phyloP scores from a whole-genome alignment of 2,329 filamentous ascomycete genomes.

The Penicillium hordei region DNA sequence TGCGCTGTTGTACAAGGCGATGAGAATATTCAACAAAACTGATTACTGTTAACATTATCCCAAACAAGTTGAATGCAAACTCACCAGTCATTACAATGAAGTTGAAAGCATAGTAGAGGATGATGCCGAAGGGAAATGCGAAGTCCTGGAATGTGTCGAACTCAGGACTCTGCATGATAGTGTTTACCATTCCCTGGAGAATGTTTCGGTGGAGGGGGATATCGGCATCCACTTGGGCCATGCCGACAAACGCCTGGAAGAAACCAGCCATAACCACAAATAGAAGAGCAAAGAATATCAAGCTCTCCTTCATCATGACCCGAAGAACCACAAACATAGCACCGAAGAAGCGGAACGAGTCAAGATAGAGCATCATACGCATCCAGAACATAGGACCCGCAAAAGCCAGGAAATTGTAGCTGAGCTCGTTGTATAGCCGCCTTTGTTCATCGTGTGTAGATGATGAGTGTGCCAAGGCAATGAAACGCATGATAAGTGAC shows the following conservation, averaged over 20 bases:
- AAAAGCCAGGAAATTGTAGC: slow-evolving; percentile 93
- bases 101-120: slow-evolving; percentile 96
- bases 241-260: slow-evolving; percentile 88
- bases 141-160: slow-evolving; percentile 88
- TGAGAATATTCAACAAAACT: slow-evolving; percentile 90
- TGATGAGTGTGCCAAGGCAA: slow-evolving; percentile 67
- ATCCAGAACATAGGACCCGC: slow-evolving; percentile 96
- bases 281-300: slow-evolving; percentile 94
- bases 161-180: slow-evolving; percentile 87
- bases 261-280: slow-evolving; percentile 76
- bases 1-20: slow-evolving; percentile 93
- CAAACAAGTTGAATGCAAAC: slow-evolving; percentile 13
- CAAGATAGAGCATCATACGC: slow-evolving; percentile 85
- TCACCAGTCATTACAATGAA: slow-evolving; percentile 86
- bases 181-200: slow-evolving; percentile 70
- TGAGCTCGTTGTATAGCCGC: slow-evolving; percentile 69
- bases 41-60: slow-evolving; percentile 12
- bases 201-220: slow-evolving; percentile 48
- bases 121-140: slow-evolving; percentile 85
- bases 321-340: slow-evolving; percentile 97
- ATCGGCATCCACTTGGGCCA: slow-evolving; percentile 78
- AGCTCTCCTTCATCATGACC: slow-evolving; percentile 87
- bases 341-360: slow-evolving; percentile 92
- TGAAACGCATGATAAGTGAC: slow-evolving; percentile 75
- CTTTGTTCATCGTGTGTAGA: slow-evolving; percentile 53